Base-by-base conservation (phyloP, 2,329 filamentous ascomycete genomes). In the Colletotrichum coccodes region DNA sequence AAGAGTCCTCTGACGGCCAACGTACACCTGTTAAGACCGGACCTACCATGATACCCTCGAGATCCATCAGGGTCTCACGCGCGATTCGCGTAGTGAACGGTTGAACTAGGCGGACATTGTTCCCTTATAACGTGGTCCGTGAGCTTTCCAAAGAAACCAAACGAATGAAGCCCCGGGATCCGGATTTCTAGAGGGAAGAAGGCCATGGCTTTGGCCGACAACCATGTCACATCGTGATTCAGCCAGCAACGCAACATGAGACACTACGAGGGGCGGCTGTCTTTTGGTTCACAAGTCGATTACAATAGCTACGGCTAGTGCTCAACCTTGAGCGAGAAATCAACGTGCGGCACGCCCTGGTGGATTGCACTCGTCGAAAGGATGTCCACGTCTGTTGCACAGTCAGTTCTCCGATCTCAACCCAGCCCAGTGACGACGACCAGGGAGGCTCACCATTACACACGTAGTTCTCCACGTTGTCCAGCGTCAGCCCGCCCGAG, bases 331-430 rank as follows among this genome's bases (percentile, higher is more conserved):
- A 99, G 86, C 6, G 95, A 98, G 79, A 98, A 98, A 80, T 99
- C 96, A 52, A 99, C 90, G 78, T 98, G 94, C 34, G 92, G 90
- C 3, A 97, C 94, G 3, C 96, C 95, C 83, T 99, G 96, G 77
- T 99, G 96, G 76, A 99, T 98, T 60, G 93, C 95, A 78, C 95
- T 98, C 49, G 95, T 98, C 49, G 95, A 98, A 74, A 98, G 91
- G 73, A 99, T 95, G 80, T 99, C 96, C 73, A 99, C 90, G 81
- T 98, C 94, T 87, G 81, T 1, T 9, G 5, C 6, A 4, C 1
- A 7, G 40, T 71, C 49, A 71, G 67, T 56, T 38, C 8, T 4
- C 8, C 18, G 21, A 3, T 46, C 30, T 18, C 21, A 21, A 30
- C 6, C 26, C 47, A 40, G 4, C 8, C 14, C 30, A 9, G 9